phyloP scores from a whole-genome alignment of 2,329 filamentous ascomycete species.

The Remersonia thermophila region DNA sequence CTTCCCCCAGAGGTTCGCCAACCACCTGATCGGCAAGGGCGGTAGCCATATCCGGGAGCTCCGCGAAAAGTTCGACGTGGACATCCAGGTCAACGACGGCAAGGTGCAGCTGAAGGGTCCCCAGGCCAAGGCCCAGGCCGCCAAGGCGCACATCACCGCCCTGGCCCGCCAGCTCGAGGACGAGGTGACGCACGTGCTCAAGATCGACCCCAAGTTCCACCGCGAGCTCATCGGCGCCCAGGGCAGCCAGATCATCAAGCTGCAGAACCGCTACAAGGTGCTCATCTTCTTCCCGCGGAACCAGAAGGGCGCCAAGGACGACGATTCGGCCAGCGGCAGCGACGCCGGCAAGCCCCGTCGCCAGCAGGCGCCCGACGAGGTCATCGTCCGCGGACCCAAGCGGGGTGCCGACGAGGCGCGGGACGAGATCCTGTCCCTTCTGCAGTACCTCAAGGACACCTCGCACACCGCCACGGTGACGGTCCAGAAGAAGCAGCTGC shows the following conservation, averaged over 20 bases:
- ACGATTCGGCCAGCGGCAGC: constrained; percentile 56
- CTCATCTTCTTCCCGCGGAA: constrained; percentile 83
- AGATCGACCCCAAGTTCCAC: constrained; percentile 89
- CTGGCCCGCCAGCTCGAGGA: constrained; percentile 78
- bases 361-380: constrained; percentile 75
- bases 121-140: constrained; percentile 82
- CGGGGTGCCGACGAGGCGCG: constrained; percentile 85
- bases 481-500: constrained; percentile 82
- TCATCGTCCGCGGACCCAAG: constrained; percentile 81
- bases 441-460: constrained; percentile 84
- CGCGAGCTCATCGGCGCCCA: constrained; percentile 83
- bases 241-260: constrained; percentile 77
- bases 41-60: constrained; percentile 55
- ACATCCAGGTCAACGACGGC: constrained; percentile 83
- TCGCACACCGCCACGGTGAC: constrained; percentile 67
- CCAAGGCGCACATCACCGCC: constrained; percentile 67
- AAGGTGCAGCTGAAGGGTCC: constrained; percentile 94
- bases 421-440: constrained; percentile 77
- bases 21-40: constrained; percentile 63
- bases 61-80: constrained; percentile 54
- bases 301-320: constrained; percentile 53
- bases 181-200: constrained; percentile 74
- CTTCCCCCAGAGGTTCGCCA: constrained; percentile 89
- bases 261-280: constrained; percentile 87
- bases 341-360: constrained; percentile 54